phyloP scores from a whole-genome alignment of 768 basidiomycete species.

The Auricularia cornea region DNA sequence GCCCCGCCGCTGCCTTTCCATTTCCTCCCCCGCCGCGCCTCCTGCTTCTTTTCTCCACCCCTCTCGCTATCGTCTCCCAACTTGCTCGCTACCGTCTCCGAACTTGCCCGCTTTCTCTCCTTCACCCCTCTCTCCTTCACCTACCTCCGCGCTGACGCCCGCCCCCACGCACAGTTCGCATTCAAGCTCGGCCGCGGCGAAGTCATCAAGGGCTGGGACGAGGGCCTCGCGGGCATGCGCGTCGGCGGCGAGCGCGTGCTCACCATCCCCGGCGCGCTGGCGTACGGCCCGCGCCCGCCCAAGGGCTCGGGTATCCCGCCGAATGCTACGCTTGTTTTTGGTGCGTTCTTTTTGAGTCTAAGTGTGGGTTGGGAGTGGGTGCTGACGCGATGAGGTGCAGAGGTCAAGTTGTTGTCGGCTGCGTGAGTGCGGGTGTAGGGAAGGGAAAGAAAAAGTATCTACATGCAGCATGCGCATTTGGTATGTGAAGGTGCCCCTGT shows the following conservation, averaged over 20 bases:
- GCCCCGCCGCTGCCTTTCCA: neutral
- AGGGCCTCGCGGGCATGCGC: constrained; percentile 88
- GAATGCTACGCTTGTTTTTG: constrained; percentile 77
- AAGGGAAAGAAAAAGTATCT: too few relatives aligned
- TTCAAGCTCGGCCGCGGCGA: constrained; percentile 81
- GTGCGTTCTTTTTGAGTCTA: constrained; percentile 32
- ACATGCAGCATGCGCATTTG: too few relatives aligned
- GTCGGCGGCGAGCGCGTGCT: constrained; percentile 75
- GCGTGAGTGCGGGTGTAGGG: too few relatives aligned
- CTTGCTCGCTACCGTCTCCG: too few relatives aligned
- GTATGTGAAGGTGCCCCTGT: too few relatives aligned
- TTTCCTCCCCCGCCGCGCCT: constrained; percentile 7
- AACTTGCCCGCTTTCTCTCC: too few relatives aligned
- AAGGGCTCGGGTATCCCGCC: constrained; percentile 57
- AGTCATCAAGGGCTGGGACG: constrained; percentile 95
- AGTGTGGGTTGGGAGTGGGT: neutral
- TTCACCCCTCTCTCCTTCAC: too few relatives aligned
- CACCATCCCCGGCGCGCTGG: constrained; percentile 62
- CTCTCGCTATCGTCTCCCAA: too few relatives aligned
- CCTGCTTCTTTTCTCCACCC: neutral
- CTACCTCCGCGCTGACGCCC: too few relatives aligned
- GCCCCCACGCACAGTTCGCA: constrained; percentile 57
- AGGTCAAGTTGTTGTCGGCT: too few relatives aligned
- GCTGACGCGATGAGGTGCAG: constrained; percentile 2
- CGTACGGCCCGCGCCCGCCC: constrained; percentile 44